A percentile compares a stretch with the other conserved stretches of the same genome.
These are phyloP conservation scores for Malassezia pachydermatis DNA, from an alignment of 1,284 basidiomycete species.

Conservation along the genomic window DNA sequence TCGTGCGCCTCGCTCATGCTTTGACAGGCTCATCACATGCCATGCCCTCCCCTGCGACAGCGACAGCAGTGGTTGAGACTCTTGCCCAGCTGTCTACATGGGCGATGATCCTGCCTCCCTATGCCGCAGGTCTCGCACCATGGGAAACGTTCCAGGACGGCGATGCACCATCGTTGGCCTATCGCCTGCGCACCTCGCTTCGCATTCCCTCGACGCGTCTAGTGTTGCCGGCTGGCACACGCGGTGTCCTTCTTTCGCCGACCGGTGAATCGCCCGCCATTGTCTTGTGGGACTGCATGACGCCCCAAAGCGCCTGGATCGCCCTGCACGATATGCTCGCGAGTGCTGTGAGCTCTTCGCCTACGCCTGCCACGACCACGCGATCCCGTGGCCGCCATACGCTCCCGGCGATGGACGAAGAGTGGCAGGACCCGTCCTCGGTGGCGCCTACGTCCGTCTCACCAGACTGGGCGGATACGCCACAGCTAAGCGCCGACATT, in stretches of 20 bases:
- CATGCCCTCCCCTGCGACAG: conserved; percentile 48
- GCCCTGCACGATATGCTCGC: conserved; percentile 65
- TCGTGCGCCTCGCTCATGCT: conserved; percentile 63
- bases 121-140: conserved; percentile 56
- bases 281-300: conserved; percentile 67
- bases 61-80: conserved; percentile 62
- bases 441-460: conserved; percentile 19
- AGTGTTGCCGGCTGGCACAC: conserved; percentile 58
- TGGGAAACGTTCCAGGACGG: conserved; percentile 60
- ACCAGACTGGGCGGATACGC: conserved; percentile 20
- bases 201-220: conserved; percentile 63
- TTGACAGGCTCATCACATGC: conserved; percentile 53
- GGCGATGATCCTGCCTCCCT: conserved; percentile 58
- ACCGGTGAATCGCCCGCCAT: conserved; percentile 61
- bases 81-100: conserved; percentile 63
- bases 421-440: too few species aligned
- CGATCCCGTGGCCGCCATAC: conserved; percentile 5
- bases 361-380: conserved; percentile 51
- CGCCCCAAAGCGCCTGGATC: conserved; percentile 64
- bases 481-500: conserved; percentile 58
- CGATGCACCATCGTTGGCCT: conserved; percentile 55
- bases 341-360: not conserved
- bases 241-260: conserved; percentile 58
- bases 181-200: conserved; percentile 60
- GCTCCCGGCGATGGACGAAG: not conserved